Evolutionary conservation across 75 land plant genomes (phyloP), one percentile per base, ranked within the genome.

Genomic region (Larix kaempferi): DNA sequence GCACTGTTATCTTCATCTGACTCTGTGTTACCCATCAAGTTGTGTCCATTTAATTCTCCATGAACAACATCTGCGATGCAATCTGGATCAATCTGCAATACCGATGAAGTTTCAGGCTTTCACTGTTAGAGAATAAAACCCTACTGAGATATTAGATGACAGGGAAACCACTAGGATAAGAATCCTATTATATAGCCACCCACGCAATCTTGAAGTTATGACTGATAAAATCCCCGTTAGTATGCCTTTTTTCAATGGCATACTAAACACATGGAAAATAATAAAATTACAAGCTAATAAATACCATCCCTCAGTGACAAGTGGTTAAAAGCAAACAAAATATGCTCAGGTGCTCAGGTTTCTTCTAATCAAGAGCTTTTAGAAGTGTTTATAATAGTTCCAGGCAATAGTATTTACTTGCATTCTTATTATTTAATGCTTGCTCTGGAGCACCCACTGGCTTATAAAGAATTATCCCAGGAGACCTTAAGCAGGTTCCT

Each of bases 71-170:
- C 83, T 35, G 84, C 88, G 21, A 74, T 57, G 26, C 79, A 82
- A 11, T 89, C 93, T 67, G 84, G 79, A 77, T 89, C 88, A 87
- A 92, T 71, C 95, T 92, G 89, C 79, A 78, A 27, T 64, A 71
- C 10, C 19, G 25, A 54, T 22, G 19, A 55, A 2, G 11, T 49
- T 49, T 67, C 41, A 67, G 22, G 49, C 23, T 67, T 67, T 37
- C 3, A 17, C 49, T 37, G 44, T 22, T 37, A 14, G 37, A 39
- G 37, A 5, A 39, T 67, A 21, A 39, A 64, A 67, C 44, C 21
- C 6, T 11, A 21, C 19, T 21, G 72, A 17, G 39, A 19, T 2
- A 14, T 15, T 56, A 56, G 15, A 11, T 10, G 57, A 1, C 33
- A 29, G 52, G 2, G 12, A 11, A 49, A 49, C 11, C 10, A 49